Evolutionary conservation across 2,329 filamentous ascomycete species (phyloP).

Genomic region (Penicillium crustosum): DNA sequence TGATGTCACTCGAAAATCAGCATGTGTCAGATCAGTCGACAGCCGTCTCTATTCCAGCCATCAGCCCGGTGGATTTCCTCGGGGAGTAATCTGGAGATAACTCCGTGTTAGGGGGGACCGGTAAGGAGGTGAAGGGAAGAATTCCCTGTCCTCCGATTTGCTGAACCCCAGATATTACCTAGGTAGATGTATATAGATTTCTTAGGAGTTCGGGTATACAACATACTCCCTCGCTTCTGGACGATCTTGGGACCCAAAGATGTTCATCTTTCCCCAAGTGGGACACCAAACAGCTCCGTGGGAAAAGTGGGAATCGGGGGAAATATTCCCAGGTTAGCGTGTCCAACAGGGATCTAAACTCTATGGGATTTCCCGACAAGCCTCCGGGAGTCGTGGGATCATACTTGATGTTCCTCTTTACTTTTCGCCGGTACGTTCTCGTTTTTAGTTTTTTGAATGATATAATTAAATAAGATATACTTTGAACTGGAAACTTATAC

Average conservation of each 20-base stretch:
- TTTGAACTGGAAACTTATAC: not conserved
- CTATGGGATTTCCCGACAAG: constrained; percentile 1
- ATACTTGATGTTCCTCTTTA: not conserved
- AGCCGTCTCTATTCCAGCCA: constrained; percentile 2
- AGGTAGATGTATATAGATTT: not conserved
- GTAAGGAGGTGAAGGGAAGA: constrained; percentile 4
- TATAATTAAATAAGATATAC: not conserved
- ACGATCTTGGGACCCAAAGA: constrained; percentile 4
- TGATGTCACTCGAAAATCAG: constrained; percentile 4
- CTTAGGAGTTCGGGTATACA: not conserved
- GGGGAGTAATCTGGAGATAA: constrained; percentile 7
- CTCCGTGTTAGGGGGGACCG: constrained; percentile 6
- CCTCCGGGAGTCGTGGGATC: not conserved
- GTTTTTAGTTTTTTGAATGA: not conserved
- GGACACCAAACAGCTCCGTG: constrained; percentile 1
- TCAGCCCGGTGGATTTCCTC: not conserved
- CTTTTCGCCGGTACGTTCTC: not conserved
- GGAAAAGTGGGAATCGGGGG: not conserved
- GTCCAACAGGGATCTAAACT: constrained; percentile 3
- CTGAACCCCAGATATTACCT: not conserved
- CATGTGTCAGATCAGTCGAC: constrained; percentile 10
- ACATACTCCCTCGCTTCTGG: not conserved
- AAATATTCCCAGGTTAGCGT: not conserved
- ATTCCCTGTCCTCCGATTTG: constrained; percentile 18
- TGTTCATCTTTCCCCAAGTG: constrained; percentile 5